A percentile compares a stretch with the other conserved stretches of the same genome.
phyloP scores from a whole-genome alignment of 1,284 basidiomycete species.

The Moniliophthora roreri region DNA sequence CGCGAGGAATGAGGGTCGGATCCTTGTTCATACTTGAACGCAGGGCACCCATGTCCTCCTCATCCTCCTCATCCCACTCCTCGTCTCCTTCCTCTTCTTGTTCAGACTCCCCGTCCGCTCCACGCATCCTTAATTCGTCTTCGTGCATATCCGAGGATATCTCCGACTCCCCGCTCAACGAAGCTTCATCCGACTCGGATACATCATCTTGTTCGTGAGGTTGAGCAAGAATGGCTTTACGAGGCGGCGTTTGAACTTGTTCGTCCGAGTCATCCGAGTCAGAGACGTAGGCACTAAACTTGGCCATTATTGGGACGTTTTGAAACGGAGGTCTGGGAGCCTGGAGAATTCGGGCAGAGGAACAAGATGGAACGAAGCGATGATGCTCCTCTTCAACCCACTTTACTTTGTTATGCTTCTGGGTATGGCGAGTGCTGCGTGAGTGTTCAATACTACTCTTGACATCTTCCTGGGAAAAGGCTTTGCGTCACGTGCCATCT shows the following conservation, averaged over 20 bases:
- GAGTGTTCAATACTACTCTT: no score
- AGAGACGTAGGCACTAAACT: not conserved
- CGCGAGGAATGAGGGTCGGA: conserved; percentile 57
- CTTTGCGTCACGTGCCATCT: no score
- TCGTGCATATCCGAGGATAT: not conserved
- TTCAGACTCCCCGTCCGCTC: not conserved
- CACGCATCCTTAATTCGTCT: conserved; percentile 1
- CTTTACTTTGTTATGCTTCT: conserved; percentile 84
- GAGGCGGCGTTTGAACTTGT: not conserved
- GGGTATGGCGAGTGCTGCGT: conserved; percentile 70
- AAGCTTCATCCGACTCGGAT: not conserved
- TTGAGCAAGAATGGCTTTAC: not conserved
- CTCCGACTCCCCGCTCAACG: not conserved
- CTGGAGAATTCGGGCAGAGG: no score
- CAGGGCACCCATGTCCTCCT: not conserved
- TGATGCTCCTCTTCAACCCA: conserved; percentile 92
- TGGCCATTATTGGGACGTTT: no score
- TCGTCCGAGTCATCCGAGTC: not conserved
- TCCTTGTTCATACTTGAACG: conserved; percentile 31
- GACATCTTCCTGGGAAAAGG: no score
- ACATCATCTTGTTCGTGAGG: not conserved
- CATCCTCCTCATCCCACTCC: not conserved
- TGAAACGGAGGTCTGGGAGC: no score
- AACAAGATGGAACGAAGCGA: conserved; percentile 99
- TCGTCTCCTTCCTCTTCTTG: not conserved